Evolutionary conservation across 495 filamentous ascomycete species (phyloP).

Genomic region (Jackrogersella multiformis): DNA sequence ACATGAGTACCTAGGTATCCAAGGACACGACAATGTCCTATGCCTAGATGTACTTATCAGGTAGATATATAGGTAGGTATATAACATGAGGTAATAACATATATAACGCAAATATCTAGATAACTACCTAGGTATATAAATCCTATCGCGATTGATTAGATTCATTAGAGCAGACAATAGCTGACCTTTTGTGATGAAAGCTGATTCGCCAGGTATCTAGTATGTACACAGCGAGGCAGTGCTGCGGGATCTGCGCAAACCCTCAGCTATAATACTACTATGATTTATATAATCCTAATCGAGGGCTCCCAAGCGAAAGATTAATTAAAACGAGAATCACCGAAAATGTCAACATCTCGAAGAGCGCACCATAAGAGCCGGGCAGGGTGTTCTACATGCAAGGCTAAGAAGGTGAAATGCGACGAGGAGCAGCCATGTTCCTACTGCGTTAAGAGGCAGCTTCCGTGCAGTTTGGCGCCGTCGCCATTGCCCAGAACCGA

Average conservation of each 20-base stretch:
- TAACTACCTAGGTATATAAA: too few species aligned
- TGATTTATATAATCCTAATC: neutral
- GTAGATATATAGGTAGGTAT: too few species aligned
- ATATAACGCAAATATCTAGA: too few species aligned
- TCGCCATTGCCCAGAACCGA: conserved; percentile 1
- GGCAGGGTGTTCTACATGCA: conserved; percentile 51
- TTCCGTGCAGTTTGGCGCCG: conserved; percentile 27
- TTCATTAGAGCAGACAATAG: neutral
- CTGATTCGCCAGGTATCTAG: neutral
- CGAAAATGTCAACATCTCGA: conserved; percentile 7
- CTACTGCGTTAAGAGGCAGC: conserved; percentile 45
- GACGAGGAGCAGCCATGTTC: conserved; percentile 49
- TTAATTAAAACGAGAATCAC: neutral
- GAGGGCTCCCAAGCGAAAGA: neutral
- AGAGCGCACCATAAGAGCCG: conserved; percentile 35
- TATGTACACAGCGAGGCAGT: neutral
- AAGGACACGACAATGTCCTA: too few species aligned
- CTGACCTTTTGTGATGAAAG: neutral
- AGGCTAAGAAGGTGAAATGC: conserved; percentile 55
- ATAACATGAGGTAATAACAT: too few species aligned
- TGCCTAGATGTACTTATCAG: too few species aligned
- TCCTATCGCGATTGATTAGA: neutral
- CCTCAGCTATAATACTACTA: neutral
- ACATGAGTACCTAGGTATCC: too few species aligned
- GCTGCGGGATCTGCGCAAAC: neutral